These are phyloP conservation scores for Alternaria triticina DNA, from an alignment of 2,329 filamentous ascomycete species.

Conservation along the genomic window DNA sequence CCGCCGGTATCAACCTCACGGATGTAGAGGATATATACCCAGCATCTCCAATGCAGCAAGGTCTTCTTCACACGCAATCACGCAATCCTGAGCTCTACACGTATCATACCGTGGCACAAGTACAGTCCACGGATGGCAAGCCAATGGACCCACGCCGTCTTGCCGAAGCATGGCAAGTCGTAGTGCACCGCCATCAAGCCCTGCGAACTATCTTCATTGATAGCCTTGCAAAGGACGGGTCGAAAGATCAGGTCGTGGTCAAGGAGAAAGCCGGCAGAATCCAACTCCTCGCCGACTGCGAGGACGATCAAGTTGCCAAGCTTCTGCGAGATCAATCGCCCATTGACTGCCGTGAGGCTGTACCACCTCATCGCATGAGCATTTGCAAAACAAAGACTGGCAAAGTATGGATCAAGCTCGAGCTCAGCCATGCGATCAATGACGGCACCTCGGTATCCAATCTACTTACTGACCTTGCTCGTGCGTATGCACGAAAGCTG, in stretches of 20 bases:
- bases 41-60: conserved; percentile 41
- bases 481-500: conserved; percentile 55
- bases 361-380: conserved; percentile 55
- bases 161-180: conserved; percentile 43
- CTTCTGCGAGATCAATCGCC: conserved; percentile 27
- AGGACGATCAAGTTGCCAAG: conserved; percentile 23
- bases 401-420: conserved; percentile 54
- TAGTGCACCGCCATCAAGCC: conserved; percentile 42
- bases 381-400: conserved; percentile 51
- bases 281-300: conserved; percentile 29
- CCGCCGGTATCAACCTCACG: conserved; percentile 21
- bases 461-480: conserved; percentile 54
- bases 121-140: conserved; percentile 25
- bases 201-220: conserved; percentile 45
- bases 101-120: conserved; percentile 39
- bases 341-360: conserved; percentile 36
- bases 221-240: conserved; percentile 39
- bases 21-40: conserved; percentile 42
- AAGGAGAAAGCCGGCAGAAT: conserved; percentile 36
- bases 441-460: conserved; percentile 60
- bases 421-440: conserved; percentile 59
- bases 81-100: conserved; percentile 38
- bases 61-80: conserved; percentile 38
- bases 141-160: conserved; percentile 33
- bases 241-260: conserved; percentile 43